Percentiles rank a stretch among this genome's conserved stretches.
phyloP scores from a whole-genome alignment of 2,329 filamentous ascomycete genomes.

The Phaeosphaeriaceae sp. region DNA sequence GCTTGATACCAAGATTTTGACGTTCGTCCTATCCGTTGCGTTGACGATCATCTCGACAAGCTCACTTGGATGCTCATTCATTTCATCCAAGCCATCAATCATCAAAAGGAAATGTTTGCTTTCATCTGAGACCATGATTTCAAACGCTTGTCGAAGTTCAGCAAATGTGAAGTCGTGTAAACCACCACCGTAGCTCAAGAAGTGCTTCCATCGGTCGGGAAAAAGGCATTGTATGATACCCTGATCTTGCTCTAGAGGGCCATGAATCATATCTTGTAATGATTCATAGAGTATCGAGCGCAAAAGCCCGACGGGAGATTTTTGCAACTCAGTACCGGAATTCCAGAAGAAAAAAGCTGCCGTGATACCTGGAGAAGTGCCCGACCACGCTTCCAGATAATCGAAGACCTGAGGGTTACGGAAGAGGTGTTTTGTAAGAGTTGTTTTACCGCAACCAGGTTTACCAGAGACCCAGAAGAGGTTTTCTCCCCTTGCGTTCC shows the following conservation, averaged over 20 bases:
- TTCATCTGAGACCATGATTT: slow-evolving; percentile 33
- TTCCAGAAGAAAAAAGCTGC: slow-evolving; percentile 58
- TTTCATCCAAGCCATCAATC: slow-evolving; percentile 41
- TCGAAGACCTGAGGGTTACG: slow-evolving; percentile 33
- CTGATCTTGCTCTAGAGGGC: slow-evolving; percentile 33
- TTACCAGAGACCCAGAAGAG: slow-evolving; percentile 46
- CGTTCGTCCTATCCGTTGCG: slow-evolving; percentile 30
- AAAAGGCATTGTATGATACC: slow-evolving; percentile 33
- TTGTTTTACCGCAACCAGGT: slow-evolving; percentile 57
- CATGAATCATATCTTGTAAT: slow-evolving; percentile 42
- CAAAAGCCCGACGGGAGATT: slow-evolving; percentile 30
- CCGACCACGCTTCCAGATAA: slow-evolving; percentile 39
- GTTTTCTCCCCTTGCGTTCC: slow-evolving; percentile 29
- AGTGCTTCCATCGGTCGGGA: slow-evolving; percentile 38
- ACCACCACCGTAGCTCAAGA: slow-evolving; percentile 35
- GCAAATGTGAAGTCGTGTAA: slow-evolving; percentile 26
- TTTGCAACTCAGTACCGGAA: slow-evolving; percentile 35
- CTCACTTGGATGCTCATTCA: slow-evolving; percentile 29
- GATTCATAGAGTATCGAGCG: slow-evolving; percentile 38
- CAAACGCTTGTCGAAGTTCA: slow-evolving; percentile 32
- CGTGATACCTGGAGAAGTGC: slow-evolving; percentile 32
- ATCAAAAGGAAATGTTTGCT: slow-evolving; percentile 42
- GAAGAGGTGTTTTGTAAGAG: slow-evolving; percentile 51
- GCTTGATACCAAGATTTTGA: slow-evolving; percentile 43
- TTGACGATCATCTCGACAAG: slow-evolving; percentile 26